Conservation (phyloP, 139 green algal genomes). For the Yamagishiella unicocca region DNA sequence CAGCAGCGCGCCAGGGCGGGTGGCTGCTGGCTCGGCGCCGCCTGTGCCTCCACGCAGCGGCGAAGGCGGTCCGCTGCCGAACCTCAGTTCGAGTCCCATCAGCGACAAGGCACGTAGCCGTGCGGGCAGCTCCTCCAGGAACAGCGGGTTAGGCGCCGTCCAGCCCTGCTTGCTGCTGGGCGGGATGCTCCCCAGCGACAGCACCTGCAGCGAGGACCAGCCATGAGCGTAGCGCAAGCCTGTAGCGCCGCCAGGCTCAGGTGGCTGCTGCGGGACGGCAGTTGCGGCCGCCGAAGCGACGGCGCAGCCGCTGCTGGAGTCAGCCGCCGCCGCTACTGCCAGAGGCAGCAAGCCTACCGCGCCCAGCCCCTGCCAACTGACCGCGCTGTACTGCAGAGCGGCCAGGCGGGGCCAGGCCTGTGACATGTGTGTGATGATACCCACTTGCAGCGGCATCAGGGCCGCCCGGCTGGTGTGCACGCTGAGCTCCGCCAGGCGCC, state of each 20-base stretch:
- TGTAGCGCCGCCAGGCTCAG: too few relatives aligned
- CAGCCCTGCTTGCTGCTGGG: too few relatives aligned
- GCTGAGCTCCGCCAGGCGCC: background rate
- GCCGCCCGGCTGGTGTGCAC: background rate
- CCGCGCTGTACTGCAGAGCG: conserved; percentile 78
- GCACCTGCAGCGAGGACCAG: conserved; percentile 43
- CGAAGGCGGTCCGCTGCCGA: background rate
- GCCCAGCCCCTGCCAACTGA: conserved; percentile 87
- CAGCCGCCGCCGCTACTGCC: too few relatives aligned
- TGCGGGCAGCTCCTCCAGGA: background rate
- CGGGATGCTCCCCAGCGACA: conserved; percentile 8
- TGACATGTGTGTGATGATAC: background rate
- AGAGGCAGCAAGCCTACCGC: too few relatives aligned
- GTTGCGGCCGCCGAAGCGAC: too few relatives aligned
- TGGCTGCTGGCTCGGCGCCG: background rate
- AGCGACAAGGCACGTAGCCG: conserved; percentile 3
- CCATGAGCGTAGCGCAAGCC: too few relatives aligned
- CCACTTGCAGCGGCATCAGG: background rate
- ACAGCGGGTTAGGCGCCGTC: background rate
- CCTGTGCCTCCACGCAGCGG: background rate
- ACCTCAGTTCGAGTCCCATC: conserved; percentile 6
- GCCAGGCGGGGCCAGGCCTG: conserved; percentile 56
- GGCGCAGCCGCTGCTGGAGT: too few relatives aligned
- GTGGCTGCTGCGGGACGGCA: too few relatives aligned
- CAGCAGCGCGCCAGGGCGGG: background rate